Conservation (phyloP, 192 early-diverging fungal genomes). For the Coemansia reversa region DNA sequence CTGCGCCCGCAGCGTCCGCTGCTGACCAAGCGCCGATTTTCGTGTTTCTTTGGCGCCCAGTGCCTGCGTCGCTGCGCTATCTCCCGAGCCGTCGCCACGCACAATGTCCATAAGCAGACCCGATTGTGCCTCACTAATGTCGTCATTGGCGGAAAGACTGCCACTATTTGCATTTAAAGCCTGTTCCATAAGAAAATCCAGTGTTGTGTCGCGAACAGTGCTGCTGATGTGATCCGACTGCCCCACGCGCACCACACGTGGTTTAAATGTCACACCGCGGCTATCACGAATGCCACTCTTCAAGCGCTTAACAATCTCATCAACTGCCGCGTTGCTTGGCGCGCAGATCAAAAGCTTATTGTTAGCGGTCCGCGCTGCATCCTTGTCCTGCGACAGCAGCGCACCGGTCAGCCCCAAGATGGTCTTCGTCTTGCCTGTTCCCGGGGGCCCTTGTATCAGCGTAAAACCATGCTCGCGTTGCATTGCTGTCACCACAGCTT, state of each 20-base stretch:
- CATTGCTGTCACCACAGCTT: conserved; percentile 72
- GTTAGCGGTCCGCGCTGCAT: background rate
- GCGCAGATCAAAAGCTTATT: conserved; percentile 84
- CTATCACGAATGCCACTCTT: conserved; percentile 67
- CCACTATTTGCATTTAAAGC: conserved; percentile 50
- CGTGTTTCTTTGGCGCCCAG: conserved; percentile 17
- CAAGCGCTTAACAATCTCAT: conserved; percentile 90
- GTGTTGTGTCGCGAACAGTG: conserved; percentile 67
- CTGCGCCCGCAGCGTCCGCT: conserved; percentile 16
- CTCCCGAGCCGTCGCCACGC: conserved; percentile 13
- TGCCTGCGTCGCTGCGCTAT: conserved; percentile 8
- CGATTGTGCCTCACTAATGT: conserved; percentile 27
- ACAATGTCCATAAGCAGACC: conserved; percentile 26
- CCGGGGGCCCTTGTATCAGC: conserved; percentile 79
- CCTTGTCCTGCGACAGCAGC: conserved; percentile 36
- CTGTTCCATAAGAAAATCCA: conserved; percentile 69
- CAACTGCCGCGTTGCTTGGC: conserved; percentile 95
- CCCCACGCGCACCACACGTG: conserved; percentile 84
- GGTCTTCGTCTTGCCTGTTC: conserved; percentile 86
- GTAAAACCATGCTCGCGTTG: conserved; percentile 72
- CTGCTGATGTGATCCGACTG: conserved; percentile 69
- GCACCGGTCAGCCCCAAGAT: conserved; percentile 81
- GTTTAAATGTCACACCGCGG: conserved; percentile 57
- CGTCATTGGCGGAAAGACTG: conserved; percentile 1
- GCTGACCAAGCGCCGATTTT: conserved; percentile 6